Conservation (phyloP, 257 asterid species). For the Solanum tacnaense region DNA sequence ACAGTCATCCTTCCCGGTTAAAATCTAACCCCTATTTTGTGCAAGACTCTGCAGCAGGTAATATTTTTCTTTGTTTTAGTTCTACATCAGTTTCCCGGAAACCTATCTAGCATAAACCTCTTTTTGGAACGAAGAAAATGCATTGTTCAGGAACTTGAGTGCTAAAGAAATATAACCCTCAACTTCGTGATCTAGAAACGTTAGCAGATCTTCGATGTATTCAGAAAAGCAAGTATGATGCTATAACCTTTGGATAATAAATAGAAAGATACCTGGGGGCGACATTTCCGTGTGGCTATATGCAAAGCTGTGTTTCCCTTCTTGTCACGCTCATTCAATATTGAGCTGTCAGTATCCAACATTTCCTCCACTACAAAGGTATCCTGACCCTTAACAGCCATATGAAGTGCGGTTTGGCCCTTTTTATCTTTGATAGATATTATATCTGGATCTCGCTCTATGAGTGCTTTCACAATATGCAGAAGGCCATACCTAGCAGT, state of each 20-base stretch:
- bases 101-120: neutral
- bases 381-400: slow-evolving; percentile 98
- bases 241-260: neutral
- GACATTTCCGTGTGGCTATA: slow-evolving; percentile 83
- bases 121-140: neutral
- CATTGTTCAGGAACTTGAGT: neutral
- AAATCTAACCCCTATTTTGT: neutral
- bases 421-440: slow-evolving; percentile 78
- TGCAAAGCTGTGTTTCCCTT: slow-evolving; percentile 92
- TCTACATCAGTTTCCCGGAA: neutral
- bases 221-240: neutral
- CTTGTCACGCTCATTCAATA: slow-evolving; percentile 78
- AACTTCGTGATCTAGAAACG: neutral
- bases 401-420: slow-evolving; percentile 96
- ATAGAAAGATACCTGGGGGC: slow-evolving; percentile 59
- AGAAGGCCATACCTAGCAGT: slow-evolving; percentile 80
- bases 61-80: neutral
- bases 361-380: slow-evolving; percentile 64
- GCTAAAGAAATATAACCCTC: neutral
- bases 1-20: neutral
- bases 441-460: slow-evolving; percentile 63
- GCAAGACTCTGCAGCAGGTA: neutral
- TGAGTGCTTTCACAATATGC: slow-evolving; percentile 60
- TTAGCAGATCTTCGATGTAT: neutral
- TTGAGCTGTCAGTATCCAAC: slow-evolving; percentile 61